Conservation (phyloP, 2,329 filamentous ascomycete genomes). For the Aspergillus fumigatus region DNA sequence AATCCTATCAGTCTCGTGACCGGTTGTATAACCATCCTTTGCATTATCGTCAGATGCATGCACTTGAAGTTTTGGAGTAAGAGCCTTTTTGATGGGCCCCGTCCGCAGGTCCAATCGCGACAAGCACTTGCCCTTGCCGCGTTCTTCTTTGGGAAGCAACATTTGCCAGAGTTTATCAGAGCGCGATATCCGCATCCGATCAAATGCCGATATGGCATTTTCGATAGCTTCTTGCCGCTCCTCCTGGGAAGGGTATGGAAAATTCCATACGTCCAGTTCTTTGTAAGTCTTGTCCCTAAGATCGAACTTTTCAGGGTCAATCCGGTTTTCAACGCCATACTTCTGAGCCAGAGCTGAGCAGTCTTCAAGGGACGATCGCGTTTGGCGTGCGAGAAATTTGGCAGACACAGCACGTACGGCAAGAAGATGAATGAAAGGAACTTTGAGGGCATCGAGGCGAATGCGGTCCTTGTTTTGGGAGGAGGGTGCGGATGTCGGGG, state of each 20-base stretch:
- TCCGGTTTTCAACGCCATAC: slow-evolving; percentile 48
- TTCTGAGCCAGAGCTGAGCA: slow-evolving; percentile 47
- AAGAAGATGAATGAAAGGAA: slow-evolving; percentile 49
- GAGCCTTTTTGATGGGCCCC: slow-evolving; percentile 36
- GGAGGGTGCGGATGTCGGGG: slow-evolving; percentile 42
- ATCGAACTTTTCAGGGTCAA: slow-evolving; percentile 48
- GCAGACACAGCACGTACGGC: slow-evolving; percentile 48
- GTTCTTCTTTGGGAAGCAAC: slow-evolving; percentile 56
- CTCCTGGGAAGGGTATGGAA: slow-evolving; percentile 52
- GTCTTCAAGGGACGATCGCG: slow-evolving; percentile 47
- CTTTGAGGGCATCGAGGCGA: slow-evolving; percentile 42
- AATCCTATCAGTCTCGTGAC: slow-evolving; percentile 36
- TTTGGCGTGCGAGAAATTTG: slow-evolving; percentile 45
- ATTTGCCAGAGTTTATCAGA: slow-evolving; percentile 60
- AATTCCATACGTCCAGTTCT: slow-evolving; percentile 59
- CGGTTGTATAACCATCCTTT: slow-evolving; percentile 31
- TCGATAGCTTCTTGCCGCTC: slow-evolving; percentile 58
- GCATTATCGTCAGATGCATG: slow-evolving; percentile 33
- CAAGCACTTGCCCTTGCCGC: slow-evolving; percentile 57
- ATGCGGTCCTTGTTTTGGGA: slow-evolving; percentile 34
- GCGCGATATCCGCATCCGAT: slow-evolving; percentile 56
- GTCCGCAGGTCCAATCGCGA: slow-evolving; percentile 53
- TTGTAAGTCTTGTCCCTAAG: slow-evolving; percentile 57
- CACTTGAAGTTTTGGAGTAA: slow-evolving; percentile 36
- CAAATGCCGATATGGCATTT: slow-evolving; percentile 59